Evolutionary conservation across 129 eudicot species (phyloP).

Genomic region (Helianthus annuus): DNA sequence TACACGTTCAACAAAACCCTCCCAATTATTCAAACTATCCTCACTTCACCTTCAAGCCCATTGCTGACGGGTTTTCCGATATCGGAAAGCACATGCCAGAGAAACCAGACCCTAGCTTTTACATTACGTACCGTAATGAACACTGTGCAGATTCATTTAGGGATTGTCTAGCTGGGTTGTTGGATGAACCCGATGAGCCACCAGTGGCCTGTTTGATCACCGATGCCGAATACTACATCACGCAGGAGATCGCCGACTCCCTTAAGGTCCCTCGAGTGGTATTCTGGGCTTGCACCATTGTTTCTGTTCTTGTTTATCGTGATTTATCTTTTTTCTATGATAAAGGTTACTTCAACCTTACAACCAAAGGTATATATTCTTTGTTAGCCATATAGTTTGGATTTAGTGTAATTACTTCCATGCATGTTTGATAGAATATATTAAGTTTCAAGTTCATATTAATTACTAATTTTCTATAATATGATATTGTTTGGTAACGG

Average conservation of each 20-base stretch:
- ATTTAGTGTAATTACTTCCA: neutral
- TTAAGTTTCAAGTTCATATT: neutral
- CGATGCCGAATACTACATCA: slow-evolving; percentile 6
- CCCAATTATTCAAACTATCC: neutral
- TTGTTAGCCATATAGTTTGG: too few species aligned
- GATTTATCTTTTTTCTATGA: slow-evolving; percentile 1
- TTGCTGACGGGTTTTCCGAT: neutral
- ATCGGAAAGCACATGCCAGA: slow-evolving; percentile 2
- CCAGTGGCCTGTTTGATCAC: slow-evolving; percentile 7
- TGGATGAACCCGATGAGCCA: slow-evolving; percentile 1
- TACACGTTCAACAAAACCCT: neutral
- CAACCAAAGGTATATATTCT: neutral
- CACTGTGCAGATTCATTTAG: neutral
- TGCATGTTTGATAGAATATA: neutral
- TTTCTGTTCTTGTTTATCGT: neutral
- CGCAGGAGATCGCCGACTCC: slow-evolving; percentile 9
- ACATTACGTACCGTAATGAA: neutral
- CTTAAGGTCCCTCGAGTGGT: neutral
- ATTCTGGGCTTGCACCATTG: neutral
- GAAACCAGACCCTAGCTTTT: slow-evolving; percentile 10
- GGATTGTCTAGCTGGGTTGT: neutral
- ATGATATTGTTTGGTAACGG: too few species aligned
- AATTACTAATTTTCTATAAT: neutral
- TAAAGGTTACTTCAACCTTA: neutral
- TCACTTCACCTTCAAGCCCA: slow-evolving; percentile 2